These are phyloP conservation scores for Lodderomyces parapsilosis DNA, from an alignment of 1,139 yeast species.

Conservation along the genomic window DNA sequence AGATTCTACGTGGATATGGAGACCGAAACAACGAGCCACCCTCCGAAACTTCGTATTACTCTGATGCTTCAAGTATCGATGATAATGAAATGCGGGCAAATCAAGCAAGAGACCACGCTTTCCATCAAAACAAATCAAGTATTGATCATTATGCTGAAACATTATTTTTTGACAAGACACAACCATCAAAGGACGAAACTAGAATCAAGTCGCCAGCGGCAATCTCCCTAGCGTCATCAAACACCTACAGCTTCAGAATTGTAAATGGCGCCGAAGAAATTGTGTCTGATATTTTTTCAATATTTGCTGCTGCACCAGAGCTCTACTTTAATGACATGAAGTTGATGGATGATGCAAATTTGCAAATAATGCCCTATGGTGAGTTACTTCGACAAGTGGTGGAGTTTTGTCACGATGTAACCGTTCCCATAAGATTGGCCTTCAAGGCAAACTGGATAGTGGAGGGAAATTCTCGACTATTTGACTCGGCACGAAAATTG, in stretches of 20 bases:
- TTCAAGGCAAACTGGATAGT: constrained; percentile 23
- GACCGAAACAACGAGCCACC: constrained; percentile 9
- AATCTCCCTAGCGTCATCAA: constrained; percentile 6
- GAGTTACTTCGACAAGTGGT: constrained; percentile 17
- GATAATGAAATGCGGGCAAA: constrained; percentile 6
- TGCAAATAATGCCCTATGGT: constrained; percentile 14
- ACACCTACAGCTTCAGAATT: constrained; percentile 11
- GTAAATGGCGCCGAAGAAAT: constrained; percentile 30
- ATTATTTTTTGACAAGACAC: constrained; percentile 3
- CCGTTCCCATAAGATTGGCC: constrained; percentile 34
- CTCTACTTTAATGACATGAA: constrained; percentile 32
- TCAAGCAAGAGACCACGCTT: constrained; percentile 6
- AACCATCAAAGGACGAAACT: not conserved
- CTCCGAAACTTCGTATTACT: constrained; percentile 7
- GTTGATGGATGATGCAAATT: constrained; percentile 22
- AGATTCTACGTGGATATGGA: constrained; percentile 27
- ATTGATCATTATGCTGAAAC: constrained; percentile 15
- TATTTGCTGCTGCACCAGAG: constrained; percentile 35
- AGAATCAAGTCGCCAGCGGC: not conserved
- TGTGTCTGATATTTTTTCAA: constrained; percentile 34
- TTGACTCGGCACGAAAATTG: constrained; percentile 37
- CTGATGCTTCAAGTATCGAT: constrained; percentile 12
- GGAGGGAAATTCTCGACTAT: constrained; percentile 22
- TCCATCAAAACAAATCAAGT: constrained; percentile 10
- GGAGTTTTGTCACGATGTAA: constrained; percentile 27